Conservation (phyloP, 805 yeast species). For the Wickerhamiella sorbophila region DNA sequence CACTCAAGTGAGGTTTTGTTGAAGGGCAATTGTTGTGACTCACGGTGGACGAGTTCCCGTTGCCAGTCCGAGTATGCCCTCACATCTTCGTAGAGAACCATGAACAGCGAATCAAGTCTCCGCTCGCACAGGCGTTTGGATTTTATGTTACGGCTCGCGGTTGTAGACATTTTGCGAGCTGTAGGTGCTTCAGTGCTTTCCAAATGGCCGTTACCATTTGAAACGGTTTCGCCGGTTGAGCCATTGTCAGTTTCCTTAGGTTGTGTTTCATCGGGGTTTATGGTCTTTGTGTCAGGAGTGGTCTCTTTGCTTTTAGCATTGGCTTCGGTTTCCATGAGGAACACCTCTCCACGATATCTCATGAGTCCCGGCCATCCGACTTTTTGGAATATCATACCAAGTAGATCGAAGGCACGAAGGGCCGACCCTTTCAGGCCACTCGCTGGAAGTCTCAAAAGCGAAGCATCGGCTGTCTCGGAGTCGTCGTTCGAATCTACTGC, state of each 20-base stretch:
- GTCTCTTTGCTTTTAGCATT: conserved; percentile 13
- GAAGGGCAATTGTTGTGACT: conserved; percentile 70
- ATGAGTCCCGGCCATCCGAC: conserved; percentile 78
- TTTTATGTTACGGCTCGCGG: conserved; percentile 17
- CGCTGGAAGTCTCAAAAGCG: conserved; percentile 37
- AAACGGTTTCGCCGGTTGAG: not conserved
- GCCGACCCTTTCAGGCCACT: conserved; percentile 40
- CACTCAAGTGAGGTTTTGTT: conserved; percentile 73
- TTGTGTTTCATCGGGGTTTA: conserved; percentile 7
- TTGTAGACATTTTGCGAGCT: not conserved
- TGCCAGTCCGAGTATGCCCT: conserved; percentile 80
- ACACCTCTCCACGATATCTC: conserved; percentile 49
- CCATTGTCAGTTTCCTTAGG: conserved; percentile 8
- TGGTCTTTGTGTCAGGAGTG: conserved; percentile 3
- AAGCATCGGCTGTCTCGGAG: conserved; percentile 29
- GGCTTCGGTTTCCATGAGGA: conserved; percentile 63
- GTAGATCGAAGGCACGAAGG: conserved; percentile 47
- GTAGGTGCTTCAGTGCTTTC: not conserved
- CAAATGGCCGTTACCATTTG: not conserved
- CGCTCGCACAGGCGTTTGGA: conserved; percentile 52
- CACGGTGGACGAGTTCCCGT: conserved; percentile 77
- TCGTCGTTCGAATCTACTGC: conserved; percentile 21
- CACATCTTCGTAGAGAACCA: conserved; percentile 53
- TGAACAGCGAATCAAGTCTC: conserved; percentile 66
- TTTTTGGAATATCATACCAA: conserved; percentile 50